Conservation (phyloP, 225 moss, liverwort and hornwort genomes). For the Asterella californica region DNA sequence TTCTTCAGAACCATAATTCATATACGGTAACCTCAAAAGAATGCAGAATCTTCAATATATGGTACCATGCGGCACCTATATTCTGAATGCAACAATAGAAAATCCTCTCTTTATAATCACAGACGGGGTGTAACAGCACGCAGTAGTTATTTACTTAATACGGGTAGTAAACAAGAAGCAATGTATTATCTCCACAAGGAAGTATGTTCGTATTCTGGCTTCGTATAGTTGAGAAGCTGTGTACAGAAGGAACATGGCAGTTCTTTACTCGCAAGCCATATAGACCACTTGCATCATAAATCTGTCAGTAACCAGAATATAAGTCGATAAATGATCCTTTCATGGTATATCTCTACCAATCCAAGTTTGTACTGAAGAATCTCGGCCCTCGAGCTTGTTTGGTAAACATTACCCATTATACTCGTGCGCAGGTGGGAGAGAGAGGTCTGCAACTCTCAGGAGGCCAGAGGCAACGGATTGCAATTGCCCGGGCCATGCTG, state of each 20-base stretch:
- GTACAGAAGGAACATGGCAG: background rate
- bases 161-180: background rate
- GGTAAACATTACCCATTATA: background rate
- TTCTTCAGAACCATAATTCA: no score
- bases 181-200: background rate
- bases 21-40: background rate
- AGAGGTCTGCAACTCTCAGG: slow-evolving; percentile 48
- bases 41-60: background rate
- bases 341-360: background rate
- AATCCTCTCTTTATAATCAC: background rate
- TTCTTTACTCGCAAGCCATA: background rate
- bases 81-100: no score
- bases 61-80: background rate
- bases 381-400: no score
- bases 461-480: slow-evolving; percentile 47
- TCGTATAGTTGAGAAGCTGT: background rate
- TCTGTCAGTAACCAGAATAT: background rate
- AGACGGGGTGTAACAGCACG: background rate
- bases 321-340: background rate
- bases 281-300: background rate
- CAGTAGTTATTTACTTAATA: background rate
- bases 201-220: no score
- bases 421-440: slow-evolving; percentile 41
- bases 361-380: no score
- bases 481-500: slow-evolving; percentile 50